phyloP scores from a whole-genome alignment of 768 basidiomycete genomes.

The Lentinula guzmanii region DNA sequence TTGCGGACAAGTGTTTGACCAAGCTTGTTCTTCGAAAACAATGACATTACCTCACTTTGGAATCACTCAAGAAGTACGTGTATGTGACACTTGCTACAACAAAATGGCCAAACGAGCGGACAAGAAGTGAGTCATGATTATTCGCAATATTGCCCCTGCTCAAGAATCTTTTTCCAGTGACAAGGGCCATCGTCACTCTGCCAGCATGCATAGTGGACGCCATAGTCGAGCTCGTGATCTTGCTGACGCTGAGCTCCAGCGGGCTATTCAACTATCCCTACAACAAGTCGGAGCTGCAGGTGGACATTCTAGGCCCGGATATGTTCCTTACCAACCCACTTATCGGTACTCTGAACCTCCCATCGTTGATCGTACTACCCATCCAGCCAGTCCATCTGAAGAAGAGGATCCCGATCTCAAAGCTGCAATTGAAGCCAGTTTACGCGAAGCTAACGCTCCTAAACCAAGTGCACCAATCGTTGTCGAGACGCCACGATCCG shows the following conservation, averaged over 20 bases:
- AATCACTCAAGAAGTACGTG: constrained; percentile 86
- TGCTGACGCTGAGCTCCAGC: constrained; percentile 84
- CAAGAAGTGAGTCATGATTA: constrained; percentile 35
- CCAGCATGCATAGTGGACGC: constrained; percentile 39
- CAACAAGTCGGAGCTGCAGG: constrained; percentile 60
- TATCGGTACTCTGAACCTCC: constrained; percentile 72
- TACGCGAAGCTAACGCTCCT: constrained; percentile 78
- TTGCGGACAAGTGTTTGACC: constrained; percentile 96
- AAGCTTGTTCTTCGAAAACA: constrained; percentile 80
- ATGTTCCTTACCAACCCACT: constrained; percentile 59
- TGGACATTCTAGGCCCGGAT: constrained; percentile 51
- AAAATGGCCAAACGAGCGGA: constrained; percentile 68
- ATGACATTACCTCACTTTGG: constrained; percentile 90
- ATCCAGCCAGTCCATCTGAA: constrained; percentile 29
- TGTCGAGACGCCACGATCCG: constrained; percentile 43
- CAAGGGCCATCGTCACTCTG: constrained; percentile 49
- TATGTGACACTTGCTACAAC: constrained; percentile 86
- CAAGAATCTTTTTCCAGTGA: constrained; percentile 19
- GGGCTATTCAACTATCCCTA: constrained; percentile 88
- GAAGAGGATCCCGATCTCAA: constrained; percentile 90
- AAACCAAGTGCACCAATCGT: constrained; percentile 73
- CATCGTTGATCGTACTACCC: constrained; percentile 50
- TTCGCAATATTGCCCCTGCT: neutral
- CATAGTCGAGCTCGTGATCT: constrained; percentile 55
- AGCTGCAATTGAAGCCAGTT: constrained; percentile 92